Base-by-base conservation (phyloP, 1,139 yeast species). In the Suhomyces maxii region DNA sequence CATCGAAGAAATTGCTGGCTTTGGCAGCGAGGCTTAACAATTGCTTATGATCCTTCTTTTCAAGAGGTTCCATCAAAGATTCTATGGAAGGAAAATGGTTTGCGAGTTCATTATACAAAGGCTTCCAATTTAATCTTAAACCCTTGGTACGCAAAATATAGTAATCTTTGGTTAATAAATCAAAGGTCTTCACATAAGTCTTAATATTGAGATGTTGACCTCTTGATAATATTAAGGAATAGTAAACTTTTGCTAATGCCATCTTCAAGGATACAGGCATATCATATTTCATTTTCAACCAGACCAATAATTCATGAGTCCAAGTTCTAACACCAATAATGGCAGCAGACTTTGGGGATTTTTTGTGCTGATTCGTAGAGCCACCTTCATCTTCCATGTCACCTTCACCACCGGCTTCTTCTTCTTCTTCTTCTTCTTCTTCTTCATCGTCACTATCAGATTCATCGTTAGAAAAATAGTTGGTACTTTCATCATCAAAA, bases 241-340 rank as follows among this genome's bases (percentile, higher is more conserved):
- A 91, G 59, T 83, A 91, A 1, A 89, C 87, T 47, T 76, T 73
- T 0, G 90, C 83, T 44, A 93, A 74, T 3, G 80, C 72, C 31
- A 83, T 73, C 47, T 93, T 76, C 40, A 84, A 68, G 2, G 73
- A 60, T 14, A 89, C 58, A 0, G 99, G 98, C 73, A 93, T 77
- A 45, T 86, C 88, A 58, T 87, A 84, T 61, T 89, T 89, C 82
- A 87, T 84, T 53, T 80, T 80, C 51, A 90, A 67, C 82, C 97
- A 87, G 37, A 87, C 84, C 47, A 83, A 77, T 52, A 93, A 75
- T 62, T 90, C 97, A 48, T 88, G 84, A 0, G 97, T 87, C 97
- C 97, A 91, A 51, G 87, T 89, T 46, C 86, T 78, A 8, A 89
- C 85, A 37, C 85, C 80, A 8, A 87, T 83, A 6, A 87, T 84